These are phyloP conservation scores for Porphyridium purpureum DNA, from an alignment of 23 red algal species.

Conservation along the genomic window DNA sequence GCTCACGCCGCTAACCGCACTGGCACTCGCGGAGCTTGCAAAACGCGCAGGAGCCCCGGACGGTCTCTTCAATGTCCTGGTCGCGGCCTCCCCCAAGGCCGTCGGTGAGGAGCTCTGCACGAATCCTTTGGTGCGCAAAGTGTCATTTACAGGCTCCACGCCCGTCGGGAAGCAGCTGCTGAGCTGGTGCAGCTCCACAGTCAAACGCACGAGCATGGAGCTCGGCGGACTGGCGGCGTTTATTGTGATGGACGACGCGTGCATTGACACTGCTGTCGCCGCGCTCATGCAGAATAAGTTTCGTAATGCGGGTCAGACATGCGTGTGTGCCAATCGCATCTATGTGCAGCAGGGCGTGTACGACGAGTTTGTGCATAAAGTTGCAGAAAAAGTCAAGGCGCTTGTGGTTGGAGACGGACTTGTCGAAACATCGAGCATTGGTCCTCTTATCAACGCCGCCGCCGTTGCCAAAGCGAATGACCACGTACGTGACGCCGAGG, in stretches of 20 bases:
- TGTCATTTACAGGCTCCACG: slow-evolving; percentile 88
- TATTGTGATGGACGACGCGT: slow-evolving; percentile 79
- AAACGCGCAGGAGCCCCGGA: slow-evolving; percentile 35
- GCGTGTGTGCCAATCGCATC: slow-evolving; percentile 61
- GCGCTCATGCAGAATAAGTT: slow-evolving; percentile 45
- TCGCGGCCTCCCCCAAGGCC: slow-evolving; percentile 2
- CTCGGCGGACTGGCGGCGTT: slow-evolving; percentile 79
- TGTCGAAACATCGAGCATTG: slow-evolving; percentile 30
- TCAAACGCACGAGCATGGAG: slow-evolving; percentile 41
- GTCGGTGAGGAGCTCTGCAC: slow-evolving; percentile 29
- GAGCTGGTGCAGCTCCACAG: slow-evolving; percentile 16
- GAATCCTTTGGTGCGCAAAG: slow-evolving; percentile 24
- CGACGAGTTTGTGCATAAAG: slow-evolving; percentile 21
- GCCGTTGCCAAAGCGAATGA: slow-evolving; percentile 31
- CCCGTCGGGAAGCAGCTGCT: slow-evolving; percentile 44
- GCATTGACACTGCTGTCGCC: slow-evolving; percentile 31
- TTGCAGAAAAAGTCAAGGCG: slow-evolving; percentile 10
- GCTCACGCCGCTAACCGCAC: slow-evolving; percentile 55
- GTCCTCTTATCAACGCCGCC: slow-evolving; percentile 56
- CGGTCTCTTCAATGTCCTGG: slow-evolving; percentile 68
- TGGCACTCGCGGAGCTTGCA: slow-evolving; percentile 71
- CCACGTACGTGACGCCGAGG: slow-evolving; percentile 50
- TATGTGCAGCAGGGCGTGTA: slow-evolving; percentile 44
- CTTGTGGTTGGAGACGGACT: slow-evolving; percentile 55
- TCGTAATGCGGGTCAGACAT: slow-evolving; percentile 76